Base-by-base conservation (phyloP, 2,329 filamentous ascomycete genomes). In the Talaromyces sp. region DNA sequence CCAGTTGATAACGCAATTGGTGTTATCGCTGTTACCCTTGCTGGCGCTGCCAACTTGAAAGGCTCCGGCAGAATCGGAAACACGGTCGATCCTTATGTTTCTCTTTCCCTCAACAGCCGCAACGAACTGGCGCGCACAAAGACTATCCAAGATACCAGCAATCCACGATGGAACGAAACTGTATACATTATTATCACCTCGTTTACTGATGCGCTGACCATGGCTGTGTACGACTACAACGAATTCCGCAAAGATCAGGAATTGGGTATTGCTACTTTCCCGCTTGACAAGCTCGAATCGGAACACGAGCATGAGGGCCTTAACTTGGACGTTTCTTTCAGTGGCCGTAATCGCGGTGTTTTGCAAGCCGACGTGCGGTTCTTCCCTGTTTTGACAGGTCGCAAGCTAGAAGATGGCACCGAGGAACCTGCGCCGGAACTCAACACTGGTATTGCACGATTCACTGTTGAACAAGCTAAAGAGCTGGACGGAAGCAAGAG, bases 171-270 rank as follows among this genome's bases (percentile, higher is more conserved):
- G 95, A 96, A 95, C 70, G 93, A 99, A 78, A 99, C 95, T 0
- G 87, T 97, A 72, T 97, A 97, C 73, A 86, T 98, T 68, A 95
- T 99, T 66, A 83, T 99, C 66, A 96, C 92, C 1, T 96, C 92
- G 4, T 89, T 96, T 72, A 90, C 90, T 62, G 95, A 99, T 72
- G 84, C 89, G 30, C 82, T 99, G 60, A 95, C 93, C 25, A 84
- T 99, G 60, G 86, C 90, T 60, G 75, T 96, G 32, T 96, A 88
- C 70, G 95, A 99, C 75, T 97, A 88, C 83, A 99, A 99, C 69
- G 95, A 97, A 62, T 90, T 90, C 75, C 88, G 95, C 66, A 99
- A 98, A 78, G 93, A 97, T 78, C 97, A 97, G 79, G 92, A 97
- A 74, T 84, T 99, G 55, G 95, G 93, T 59, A 84, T 87, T 25